Evolutionary conservation across 2,329 filamentous ascomycete species (phyloP).

Genomic region (Penicillium sclerotigenum): DNA sequence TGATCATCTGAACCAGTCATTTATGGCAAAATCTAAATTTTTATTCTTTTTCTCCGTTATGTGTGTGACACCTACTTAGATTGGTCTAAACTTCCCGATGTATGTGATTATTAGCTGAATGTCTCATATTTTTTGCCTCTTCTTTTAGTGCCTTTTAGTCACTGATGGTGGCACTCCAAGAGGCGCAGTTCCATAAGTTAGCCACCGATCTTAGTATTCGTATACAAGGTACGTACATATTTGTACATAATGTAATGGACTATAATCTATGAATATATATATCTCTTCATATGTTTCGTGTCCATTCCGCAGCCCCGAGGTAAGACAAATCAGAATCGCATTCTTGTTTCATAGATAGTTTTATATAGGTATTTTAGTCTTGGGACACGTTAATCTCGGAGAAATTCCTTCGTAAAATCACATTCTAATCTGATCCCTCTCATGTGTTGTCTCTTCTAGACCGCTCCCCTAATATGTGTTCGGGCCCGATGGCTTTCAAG

Average conservation of each 20-base stretch:
- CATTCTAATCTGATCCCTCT: slow-evolving; percentile 6
- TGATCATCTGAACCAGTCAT: neutral
- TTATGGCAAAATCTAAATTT: neutral
- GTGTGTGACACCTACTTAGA: neutral
- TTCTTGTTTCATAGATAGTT: neutral
- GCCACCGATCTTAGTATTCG: neutral
- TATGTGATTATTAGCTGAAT: slow-evolving; percentile 5
- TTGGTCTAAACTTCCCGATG: neutral
- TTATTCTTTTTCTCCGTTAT: neutral
- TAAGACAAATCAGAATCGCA: slow-evolving; percentile 4
- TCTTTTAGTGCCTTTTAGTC: neutral
- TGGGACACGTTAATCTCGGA: neutral
- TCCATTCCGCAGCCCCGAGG: neutral
- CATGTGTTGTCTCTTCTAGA: slow-evolving; percentile 13
- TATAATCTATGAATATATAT: neutral
- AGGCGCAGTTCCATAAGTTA: neutral
- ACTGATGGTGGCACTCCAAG: neutral
- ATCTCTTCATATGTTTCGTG: slow-evolving; percentile 2
- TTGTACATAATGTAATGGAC: neutral
- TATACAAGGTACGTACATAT: neutral
- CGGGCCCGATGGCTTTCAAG: slow-evolving; percentile 2
- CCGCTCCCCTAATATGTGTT: slow-evolving; percentile 10
- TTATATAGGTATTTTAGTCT: neutral
- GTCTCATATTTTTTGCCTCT: slow-evolving; percentile 5
- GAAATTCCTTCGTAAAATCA: neutral